Percentiles rank a stretch among this genome's conserved stretches.
Conservation (phyloP, 345 rosid species). For the Pistacia atlantica region DNA sequence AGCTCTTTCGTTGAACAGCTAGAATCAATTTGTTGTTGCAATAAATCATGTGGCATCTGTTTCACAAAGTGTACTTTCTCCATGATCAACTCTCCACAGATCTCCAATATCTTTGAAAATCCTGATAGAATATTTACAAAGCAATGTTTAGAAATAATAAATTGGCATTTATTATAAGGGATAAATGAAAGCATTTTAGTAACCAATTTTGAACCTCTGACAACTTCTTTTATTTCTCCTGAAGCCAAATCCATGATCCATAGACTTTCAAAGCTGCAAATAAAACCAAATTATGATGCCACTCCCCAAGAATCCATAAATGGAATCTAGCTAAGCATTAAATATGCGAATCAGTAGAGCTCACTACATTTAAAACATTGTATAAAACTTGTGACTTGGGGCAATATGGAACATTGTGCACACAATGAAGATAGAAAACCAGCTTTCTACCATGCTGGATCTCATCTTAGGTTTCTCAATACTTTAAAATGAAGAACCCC, state of each 20-base stretch:
- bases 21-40: constrained; percentile 49
- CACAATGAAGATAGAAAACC: neutral
- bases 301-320: neutral
- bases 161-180: neutral
- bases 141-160: constrained; percentile 25
- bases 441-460: neutral
- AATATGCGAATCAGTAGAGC: neutral
- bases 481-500: neutral
- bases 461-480: neutral
- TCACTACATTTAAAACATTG: neutral
- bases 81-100: constrained; percentile 47
- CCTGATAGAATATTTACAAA: constrained; percentile 42
- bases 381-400: neutral
- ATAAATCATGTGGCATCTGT: constrained; percentile 53
- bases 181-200: constrained; percentile 14
- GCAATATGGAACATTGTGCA: neutral
- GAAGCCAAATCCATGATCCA: constrained; percentile 76
- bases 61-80: constrained; percentile 68
- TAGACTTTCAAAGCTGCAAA: constrained; percentile 71
- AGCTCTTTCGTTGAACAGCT: constrained; percentile 33
- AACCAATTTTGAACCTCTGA: constrained; percentile 56
- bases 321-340: constrained; percentile 10
- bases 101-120: constrained; percentile 50
- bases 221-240: constrained; percentile 65
- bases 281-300: constrained; percentile 16